Base-by-base conservation (phyloP, 139 green algal genomes). In the Pleodorina starrii region DNA sequence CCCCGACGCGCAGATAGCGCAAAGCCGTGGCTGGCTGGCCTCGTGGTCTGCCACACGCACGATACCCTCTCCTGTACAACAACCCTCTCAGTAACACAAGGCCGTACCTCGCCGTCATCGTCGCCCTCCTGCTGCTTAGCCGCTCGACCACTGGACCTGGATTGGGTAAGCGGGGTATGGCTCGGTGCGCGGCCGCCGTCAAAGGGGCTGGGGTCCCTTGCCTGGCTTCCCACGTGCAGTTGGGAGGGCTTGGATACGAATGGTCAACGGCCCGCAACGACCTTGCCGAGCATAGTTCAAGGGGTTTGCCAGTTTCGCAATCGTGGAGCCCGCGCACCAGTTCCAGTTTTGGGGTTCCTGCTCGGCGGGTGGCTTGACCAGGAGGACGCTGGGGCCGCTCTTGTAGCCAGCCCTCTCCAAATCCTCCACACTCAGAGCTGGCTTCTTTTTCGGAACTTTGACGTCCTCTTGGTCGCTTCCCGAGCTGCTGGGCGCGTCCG, bases 331-430 rank as follows among this genome's bases (percentile, higher is more conserved):
- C 54, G 40, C 77, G 43, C 59, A 86, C 90, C 90, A 93, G n/a
- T 76, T 83, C 90, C 90, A 93, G 51, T 89, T 69, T 7, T 59
- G 32, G 3, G 69, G 72, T 14, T 35, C 51, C 29, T 44, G 1
- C 12, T 93, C 90, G 19, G 81, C 48, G 17, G 85, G 90, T 14
- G 90, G 72, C 36, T 91, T 93, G 25, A 93, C 75, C 38, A 81
- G 84, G 29, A 93, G 63, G 25, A 93, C 90, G 19, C 57, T 85
- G 0, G 86, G 90, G 0, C 90, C 90, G 3, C 60, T 66, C 29
- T 72, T 81, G 82, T 90, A 93, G 21, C 90, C 90, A 29, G 78
- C 72, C 43, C 74, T 81, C 36, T 93, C 81, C 36, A 93, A 60
- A 42, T 93, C 90, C 27, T 93, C 86, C 12, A 91, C 1, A 35